Evolutionary conservation across 2,329 filamentous ascomycete genomes (phyloP).

Genomic region (Ampelomyces quisqualis): DNA sequence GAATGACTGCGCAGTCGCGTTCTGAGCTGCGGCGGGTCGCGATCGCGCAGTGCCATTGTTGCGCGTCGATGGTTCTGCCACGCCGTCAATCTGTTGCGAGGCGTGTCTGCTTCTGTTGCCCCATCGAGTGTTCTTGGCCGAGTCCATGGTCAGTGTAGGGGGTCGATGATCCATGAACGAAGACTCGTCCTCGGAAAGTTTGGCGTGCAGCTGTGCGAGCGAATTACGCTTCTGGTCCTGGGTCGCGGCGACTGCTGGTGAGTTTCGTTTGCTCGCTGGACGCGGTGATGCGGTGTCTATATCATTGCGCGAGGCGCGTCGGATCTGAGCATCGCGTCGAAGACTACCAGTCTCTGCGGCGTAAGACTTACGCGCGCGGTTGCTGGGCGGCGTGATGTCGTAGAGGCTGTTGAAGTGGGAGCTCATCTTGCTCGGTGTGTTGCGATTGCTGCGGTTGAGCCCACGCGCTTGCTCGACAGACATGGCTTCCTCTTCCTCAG

Average conservation of each 20-base stretch:
- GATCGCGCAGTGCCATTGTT: conserved; percentile 27
- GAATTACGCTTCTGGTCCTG: conserved; percentile 49
- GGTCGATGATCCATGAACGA: conserved; percentile 55
- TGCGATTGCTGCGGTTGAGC: conserved; percentile 42
- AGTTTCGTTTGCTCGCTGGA: conserved; percentile 40
- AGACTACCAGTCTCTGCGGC: conserved; percentile 41
- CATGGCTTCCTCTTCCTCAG: conserved; percentile 48
- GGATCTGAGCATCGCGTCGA: conserved; percentile 49
- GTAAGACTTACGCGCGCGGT: conserved; percentile 39
- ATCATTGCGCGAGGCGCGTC: conserved; percentile 48
- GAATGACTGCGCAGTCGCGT: conserved; percentile 60
- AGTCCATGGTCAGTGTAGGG: conserved; percentile 43
- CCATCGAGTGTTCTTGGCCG: conserved; percentile 58
- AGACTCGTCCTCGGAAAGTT: conserved; percentile 55
- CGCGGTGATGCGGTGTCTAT: conserved; percentile 43
- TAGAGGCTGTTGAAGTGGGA: conserved; percentile 55
- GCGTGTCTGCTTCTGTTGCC: conserved; percentile 47
- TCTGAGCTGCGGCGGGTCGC: conserved; percentile 48
- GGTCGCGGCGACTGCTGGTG: conserved; percentile 32
- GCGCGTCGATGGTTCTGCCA: conserved; percentile 24
- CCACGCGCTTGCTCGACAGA: conserved; percentile 62
- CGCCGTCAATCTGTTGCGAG: conserved; percentile 40
- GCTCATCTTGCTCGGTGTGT: conserved; percentile 48
- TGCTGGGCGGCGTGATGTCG: conserved; percentile 49
- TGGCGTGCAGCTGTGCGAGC: conserved; percentile 59